Evolutionary conservation across 139 green algal species (phyloP), one percentile per base, ranked within the genome.

Genomic region (Tetraselmis striata): DNA sequence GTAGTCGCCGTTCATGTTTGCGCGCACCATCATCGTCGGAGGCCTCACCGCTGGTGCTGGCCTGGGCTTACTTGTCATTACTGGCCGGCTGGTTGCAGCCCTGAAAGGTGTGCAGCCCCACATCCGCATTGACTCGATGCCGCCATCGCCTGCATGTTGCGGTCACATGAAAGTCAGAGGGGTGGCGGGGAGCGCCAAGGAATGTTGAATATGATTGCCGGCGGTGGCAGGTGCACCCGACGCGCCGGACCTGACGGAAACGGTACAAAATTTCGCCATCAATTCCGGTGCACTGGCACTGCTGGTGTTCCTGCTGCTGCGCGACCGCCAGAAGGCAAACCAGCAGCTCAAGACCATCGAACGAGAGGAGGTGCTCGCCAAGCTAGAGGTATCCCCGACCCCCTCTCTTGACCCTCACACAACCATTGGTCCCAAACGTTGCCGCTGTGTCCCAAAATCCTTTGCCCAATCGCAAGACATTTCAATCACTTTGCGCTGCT

Each of bases 51-150:
- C 80, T 0, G 93, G 92, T 23, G 95, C 94, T 0, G 87, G 29
- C 26, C n/a, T 97, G 2, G 95, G 94, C 23, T 87, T 98, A 0
- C 31, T 98, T 25, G 91, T 98, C 87, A 97, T 95, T 58, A 28
- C 86, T 0, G 75, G 82, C 25, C 83, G 91, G 1, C 87, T 97
- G 0, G 32, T 92, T 18, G 81, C 83, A 1, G 89, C 93, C 2
- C 28, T 95, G 18, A 83, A 92, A 83, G 90, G 90, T 92, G 81
- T 28, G 83, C 45, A 67, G 11, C 45, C 45, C 18, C 45, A 5
- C n/a, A n/a, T n/a, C n/a, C n/a, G n/a, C n/a, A n/a, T n/a, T n/a
- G n/a, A n/a, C n/a, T n/a, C n/a, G n/a, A n/a, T n/a, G n/a, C n/a
- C n/a, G n/a, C n/a, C n/a, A n/a, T n/a, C n/a, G n/a, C n/a, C n/a